phyloP scores from a whole-genome alignment of 192 early-diverging fungal genomes.

The Geranomyces michiganensis region DNA sequence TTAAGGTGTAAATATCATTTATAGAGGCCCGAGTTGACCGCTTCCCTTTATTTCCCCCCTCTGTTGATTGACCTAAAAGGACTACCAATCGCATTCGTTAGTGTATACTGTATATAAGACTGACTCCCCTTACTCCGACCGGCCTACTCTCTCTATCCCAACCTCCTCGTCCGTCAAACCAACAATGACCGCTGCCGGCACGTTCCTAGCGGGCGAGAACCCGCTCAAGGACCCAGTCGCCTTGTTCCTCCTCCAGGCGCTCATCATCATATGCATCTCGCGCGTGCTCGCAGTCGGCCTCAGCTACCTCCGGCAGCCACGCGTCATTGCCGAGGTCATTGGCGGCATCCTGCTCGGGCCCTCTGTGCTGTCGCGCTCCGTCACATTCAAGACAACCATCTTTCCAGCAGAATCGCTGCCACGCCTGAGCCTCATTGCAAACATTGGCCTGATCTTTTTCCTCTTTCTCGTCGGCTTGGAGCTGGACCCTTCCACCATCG shows the following conservation, averaged over 20 bases:
- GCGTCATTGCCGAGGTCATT: conserved; percentile 90
- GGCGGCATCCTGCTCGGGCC: conserved; percentile 90
- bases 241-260: conserved; percentile 80
- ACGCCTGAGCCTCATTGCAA: conserved; percentile 77
- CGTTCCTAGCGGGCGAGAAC: conserved; percentile 34
- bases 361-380: conserved; percentile 76
- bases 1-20: too few species aligned
- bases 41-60: too few species aligned
- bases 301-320: conserved; percentile 71
- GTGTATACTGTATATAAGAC: too few species aligned
- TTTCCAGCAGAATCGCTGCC: conserved; percentile 76
- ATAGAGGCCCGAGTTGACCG: too few species aligned
- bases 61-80: too few species aligned
- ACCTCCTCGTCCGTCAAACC: neutral
- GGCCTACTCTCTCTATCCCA: neutral
- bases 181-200: conserved; percentile 4
- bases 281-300: conserved; percentile 70
- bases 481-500: conserved; percentile 41
- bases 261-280: conserved; percentile 62
- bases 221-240: conserved; percentile 60
- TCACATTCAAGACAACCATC: conserved; percentile 65
- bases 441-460: conserved; percentile 86
- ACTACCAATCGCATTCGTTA: too few species aligned
- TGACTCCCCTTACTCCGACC: neutral
- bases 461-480: conserved; percentile 70